Base-by-base conservation (phyloP, 2,329 filamentous ascomycete genomes). In the Ceratocystiopsis minuta region DNA sequence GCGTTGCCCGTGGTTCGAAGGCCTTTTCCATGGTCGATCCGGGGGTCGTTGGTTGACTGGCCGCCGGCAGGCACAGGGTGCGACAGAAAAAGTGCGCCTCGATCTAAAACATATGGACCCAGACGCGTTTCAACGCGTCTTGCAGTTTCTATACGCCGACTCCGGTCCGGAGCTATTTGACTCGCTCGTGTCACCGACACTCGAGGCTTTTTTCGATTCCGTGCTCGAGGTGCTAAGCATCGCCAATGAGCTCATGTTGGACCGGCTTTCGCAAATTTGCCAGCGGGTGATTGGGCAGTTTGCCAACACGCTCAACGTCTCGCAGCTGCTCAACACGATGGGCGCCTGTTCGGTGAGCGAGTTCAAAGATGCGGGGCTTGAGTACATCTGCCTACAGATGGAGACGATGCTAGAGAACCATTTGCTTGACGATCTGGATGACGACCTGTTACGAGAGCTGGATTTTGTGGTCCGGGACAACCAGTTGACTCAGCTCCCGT, bases 191-290 rank as follows among this genome's bases (percentile, higher is more conserved):
- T 70, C 73, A 33, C 63, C 72, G 15, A 77, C 78, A 46, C 60
- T 93, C 6, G 86, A 95, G 49, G 80, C 86, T 37, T 86, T 94
- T 48, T 75, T 87, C 5, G 86, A 96, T 51, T 65, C 90, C n/a
- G 70, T 95, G 10, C 71, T 96, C 61, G 86, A 94, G 51, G 82
- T 96, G 37, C 79, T 96, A 70, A 76, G 76, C 43, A 79, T 84
- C 41, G 85, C 87, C 13, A 90, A 98, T 54, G 88, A 98, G 58
- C 64, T 98, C 44, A 95, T 98, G 87, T 70, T 98, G 38, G 86
- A 95, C 55, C 72, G 87, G 7, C 63, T 98, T 6, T 85, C 84
- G 6, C 83, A 94, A 55, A 76, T 92, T 24, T 96, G 90, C 56
- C 90, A 98, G 56, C 76, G 73, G 45, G 62, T 86, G 17, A 72